Conservation (phyloP, 352 stramenopile genomes). For the Globisporangium acanthophoron region DNA sequence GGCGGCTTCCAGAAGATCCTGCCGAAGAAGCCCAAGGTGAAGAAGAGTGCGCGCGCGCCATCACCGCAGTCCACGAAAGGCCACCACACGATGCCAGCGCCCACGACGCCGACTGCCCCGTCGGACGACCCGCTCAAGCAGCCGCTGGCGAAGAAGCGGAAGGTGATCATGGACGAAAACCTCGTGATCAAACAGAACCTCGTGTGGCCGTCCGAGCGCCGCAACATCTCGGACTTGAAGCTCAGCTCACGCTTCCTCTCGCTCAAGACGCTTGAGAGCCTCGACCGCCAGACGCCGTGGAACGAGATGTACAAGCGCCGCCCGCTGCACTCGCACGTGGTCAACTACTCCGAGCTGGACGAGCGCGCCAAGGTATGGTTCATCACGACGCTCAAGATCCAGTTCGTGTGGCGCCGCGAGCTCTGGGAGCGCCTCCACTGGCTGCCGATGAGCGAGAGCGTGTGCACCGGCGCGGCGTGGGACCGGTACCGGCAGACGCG, state of each 20-base stretch:
- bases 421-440: constrained; percentile 45
- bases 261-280: constrained; percentile 17
- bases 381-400: constrained; percentile 25
- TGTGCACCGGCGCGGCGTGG: constrained; percentile 27
- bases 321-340: constrained; percentile 21
- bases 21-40: constrained; percentile 10
- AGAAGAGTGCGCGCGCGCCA: constrained; percentile 2
- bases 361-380: constrained; percentile 26
- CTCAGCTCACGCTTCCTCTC: constrained; percentile 27
- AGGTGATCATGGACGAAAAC: constrained; percentile 4
- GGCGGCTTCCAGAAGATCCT: constrained; percentile 8
- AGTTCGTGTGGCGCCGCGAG: constrained; percentile 38
- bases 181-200: constrained; percentile 35
- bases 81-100: not conserved
- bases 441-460: constrained; percentile 38
- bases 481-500: constrained; percentile 36
- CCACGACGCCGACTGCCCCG: not conserved
- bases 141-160: constrained; percentile 10
- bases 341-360: constrained; percentile 21
- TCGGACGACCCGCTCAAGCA: not conserved
- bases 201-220: constrained; percentile 28
- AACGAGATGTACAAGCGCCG: constrained; percentile 35
- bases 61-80: not conserved
- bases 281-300: constrained; percentile 27
- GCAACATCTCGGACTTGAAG: constrained; percentile 37